Evolutionary conservation across 225 moss, liverwort and hornwort genomes (phyloP).

Genomic region (Marchantia polymorpha): DNA sequence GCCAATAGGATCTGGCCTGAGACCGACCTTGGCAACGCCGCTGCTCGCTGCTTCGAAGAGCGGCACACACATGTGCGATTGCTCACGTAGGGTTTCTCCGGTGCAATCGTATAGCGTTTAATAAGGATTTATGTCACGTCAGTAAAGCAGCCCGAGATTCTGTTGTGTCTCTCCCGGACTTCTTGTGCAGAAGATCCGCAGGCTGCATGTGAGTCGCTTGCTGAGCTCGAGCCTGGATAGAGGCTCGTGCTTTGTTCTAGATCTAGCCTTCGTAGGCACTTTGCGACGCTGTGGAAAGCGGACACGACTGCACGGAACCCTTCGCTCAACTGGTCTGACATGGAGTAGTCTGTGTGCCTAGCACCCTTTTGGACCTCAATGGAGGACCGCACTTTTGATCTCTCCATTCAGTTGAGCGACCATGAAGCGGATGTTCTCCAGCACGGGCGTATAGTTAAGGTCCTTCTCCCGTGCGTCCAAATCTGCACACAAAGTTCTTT

Average conservation of each 20-base stretch:
- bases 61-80: background rate
- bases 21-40: background rate
- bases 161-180: background rate
- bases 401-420: conserved; percentile 70
- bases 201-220: background rate
- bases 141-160: background rate
- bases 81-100: background rate
- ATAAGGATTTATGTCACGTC: background rate
- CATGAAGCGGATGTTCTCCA: conserved; percentile 75
- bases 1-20: background rate
- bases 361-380: background rate
- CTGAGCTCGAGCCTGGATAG: background rate
- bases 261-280: background rate
- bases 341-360: background rate
- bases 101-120: background rate
- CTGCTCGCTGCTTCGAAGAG: background rate
- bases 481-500: conserved; percentile 41
- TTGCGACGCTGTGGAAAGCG: background rate
- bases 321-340: background rate
- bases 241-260: background rate
- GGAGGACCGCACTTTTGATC: conserved; percentile 36
- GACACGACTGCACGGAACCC: background rate
- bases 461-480: conserved; percentile 57
- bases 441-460: conserved; percentile 66
- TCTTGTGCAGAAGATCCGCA: background rate